Evolutionary conservation across 495 filamentous ascomycete species (phyloP).

Genomic region (Daldinia decipiens): DNA sequence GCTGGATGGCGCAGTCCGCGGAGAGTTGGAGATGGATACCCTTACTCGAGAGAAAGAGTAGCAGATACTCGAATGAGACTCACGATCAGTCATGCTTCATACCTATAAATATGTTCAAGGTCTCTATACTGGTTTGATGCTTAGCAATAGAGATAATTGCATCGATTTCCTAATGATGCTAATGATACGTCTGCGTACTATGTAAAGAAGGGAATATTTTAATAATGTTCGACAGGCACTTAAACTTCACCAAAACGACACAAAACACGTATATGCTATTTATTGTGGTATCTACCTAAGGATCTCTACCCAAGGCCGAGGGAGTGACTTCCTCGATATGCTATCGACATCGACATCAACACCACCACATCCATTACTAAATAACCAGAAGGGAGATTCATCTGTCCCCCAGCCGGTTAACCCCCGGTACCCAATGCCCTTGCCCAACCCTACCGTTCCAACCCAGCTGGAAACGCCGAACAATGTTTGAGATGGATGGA

Average conservation of each 20-base stretch:
- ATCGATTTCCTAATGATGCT: not conserved
- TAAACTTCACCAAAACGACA: not conserved
- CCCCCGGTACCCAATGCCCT: not conserved
- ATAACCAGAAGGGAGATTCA: not conserved
- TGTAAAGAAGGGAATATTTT: not conserved
- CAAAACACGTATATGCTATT: not conserved
- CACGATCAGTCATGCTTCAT: not conserved
- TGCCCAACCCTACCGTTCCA: not conserved
- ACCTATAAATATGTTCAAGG: not conserved
- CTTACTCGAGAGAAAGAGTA: not conserved
- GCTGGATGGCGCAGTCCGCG: not conserved
- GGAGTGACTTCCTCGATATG: constrained; percentile 10
- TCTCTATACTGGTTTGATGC: not conserved
- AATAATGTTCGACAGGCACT: not conserved
- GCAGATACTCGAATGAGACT: not conserved
- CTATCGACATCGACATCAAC: not conserved
- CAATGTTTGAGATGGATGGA: not conserved
- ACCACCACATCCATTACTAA: constrained; percentile 8
- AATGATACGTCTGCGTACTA: not conserved
- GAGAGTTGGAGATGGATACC: not conserved
- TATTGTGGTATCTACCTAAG: constrained; percentile 6
- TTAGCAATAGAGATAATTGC: not conserved
- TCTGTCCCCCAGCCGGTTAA: not conserved
- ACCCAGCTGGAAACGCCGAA: not conserved
- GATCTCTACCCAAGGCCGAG: not conserved